Evolutionary conservation across 108 stramenopile species (phyloP).

Genomic region (Cyclotella cryptica): DNA sequence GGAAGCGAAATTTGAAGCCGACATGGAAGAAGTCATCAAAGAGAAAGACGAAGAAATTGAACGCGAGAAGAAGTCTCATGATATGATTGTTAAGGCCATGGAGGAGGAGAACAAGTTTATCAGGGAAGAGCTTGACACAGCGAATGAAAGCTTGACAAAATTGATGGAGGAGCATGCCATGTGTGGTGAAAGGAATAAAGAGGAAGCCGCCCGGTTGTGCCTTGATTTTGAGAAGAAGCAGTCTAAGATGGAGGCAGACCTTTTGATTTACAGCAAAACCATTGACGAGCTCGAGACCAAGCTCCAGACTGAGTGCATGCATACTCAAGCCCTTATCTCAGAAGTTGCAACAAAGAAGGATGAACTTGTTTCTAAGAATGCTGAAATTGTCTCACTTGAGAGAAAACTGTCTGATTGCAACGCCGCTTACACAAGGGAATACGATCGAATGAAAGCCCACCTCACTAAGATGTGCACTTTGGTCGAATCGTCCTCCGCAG

Average conservation of each 20-base stretch:
- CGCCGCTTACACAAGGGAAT: conserved; percentile 1
- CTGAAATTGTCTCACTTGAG: background rate
- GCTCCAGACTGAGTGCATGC: background rate
- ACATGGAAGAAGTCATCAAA: conserved; percentile 17
- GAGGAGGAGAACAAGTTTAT: conserved; percentile 6
- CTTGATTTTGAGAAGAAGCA: background rate
- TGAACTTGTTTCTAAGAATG: conserved; percentile 9
- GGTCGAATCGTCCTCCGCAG: conserved; percentile 21
- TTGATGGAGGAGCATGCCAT: conserved; percentile 15
- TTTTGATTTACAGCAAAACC: background rate
- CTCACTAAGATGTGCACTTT: conserved; percentile 23
- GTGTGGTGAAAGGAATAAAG: background rate
- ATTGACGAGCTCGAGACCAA: conserved; percentile 10
- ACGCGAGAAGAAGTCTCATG: conserved; percentile 4
- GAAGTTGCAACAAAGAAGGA: conserved; percentile 13
- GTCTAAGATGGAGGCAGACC: background rate
- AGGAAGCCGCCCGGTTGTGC: background rate
- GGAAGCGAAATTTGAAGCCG: conserved; percentile 22
- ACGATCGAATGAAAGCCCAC: conserved; percentile 16
- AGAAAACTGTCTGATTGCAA: conserved; percentile 14
- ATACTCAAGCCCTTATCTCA: background rate
- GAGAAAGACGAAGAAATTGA: conserved; percentile 26
- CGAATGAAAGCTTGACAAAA: conserved; percentile 1
- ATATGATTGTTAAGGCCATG: background rate
- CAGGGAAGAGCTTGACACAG: conserved; percentile 6